These are phyloP conservation scores for Xylariaceae sp. DNA, from an alignment of 2,329 filamentous ascomycete species.

Conservation along the genomic window DNA sequence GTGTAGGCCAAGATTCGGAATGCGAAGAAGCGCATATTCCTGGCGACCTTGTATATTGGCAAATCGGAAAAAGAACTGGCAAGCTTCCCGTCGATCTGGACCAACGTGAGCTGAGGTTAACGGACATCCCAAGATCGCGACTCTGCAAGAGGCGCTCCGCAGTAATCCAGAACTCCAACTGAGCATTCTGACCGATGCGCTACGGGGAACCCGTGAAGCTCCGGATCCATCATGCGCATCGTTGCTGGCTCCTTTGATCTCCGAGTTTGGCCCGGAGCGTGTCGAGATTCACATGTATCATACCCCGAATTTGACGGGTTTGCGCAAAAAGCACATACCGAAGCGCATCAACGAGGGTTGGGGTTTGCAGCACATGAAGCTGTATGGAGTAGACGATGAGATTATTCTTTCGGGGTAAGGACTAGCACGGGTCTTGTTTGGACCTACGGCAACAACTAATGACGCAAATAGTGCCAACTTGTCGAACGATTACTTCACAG, in stretches of 20 bases:
- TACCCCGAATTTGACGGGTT: slow-evolving; percentile 86
- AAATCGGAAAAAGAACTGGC: slow-evolving; percentile 85
- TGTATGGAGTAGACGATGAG: slow-evolving; percentile 93
- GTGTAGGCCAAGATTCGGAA: slow-evolving; percentile 69
- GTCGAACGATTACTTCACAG: slow-evolving; percentile 91
- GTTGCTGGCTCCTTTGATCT: slow-evolving; percentile 74
- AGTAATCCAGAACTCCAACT: slow-evolving; percentile 71
- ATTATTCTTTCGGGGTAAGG: slow-evolving; percentile 83
- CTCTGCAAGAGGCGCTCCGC: slow-evolving; percentile 68
- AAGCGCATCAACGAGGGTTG: slow-evolving; percentile 95
- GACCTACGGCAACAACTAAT: slow-evolving; percentile 17
- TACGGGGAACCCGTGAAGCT: slow-evolving; percentile 86
- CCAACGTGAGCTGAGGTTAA: slow-evolving; percentile 13
- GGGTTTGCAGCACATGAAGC: slow-evolving; percentile 98
- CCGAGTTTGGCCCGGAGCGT: slow-evolving; percentile 74
- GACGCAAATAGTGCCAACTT: slow-evolving; percentile 62
- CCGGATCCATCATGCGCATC: slow-evolving; percentile 84
- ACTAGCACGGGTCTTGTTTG: background rate
- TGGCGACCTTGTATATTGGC: slow-evolving; percentile 96
- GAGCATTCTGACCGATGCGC: slow-evolving; percentile 84
- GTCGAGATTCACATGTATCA: slow-evolving; percentile 98
- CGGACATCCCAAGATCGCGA: slow-evolving; percentile 54
- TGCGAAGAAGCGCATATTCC: slow-evolving; percentile 74
- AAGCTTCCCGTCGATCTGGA: slow-evolving; percentile 19
- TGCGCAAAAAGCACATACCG: slow-evolving; percentile 78